Conservation (phyloP, 345 rosid species). For the Noccaea caerulescens region DNA sequence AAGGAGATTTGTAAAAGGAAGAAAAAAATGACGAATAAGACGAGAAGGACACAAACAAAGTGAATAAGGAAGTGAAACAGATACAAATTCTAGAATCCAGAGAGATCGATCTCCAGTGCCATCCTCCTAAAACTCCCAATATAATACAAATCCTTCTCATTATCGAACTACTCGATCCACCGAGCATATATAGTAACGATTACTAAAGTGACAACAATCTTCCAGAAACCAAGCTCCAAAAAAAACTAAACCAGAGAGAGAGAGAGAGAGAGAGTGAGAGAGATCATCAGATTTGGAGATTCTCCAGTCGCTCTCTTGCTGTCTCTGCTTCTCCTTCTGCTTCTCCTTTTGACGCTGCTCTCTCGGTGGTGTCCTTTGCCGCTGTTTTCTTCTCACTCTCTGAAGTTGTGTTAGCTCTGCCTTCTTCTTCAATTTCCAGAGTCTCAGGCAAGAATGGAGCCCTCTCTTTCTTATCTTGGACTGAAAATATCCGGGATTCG, state of each 20-base stretch:
- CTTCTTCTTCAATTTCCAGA: conserved; percentile 33
- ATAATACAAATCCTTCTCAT: conserved; percentile 43
- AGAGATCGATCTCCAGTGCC: conserved; percentile 2
- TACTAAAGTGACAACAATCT: conserved; percentile 28
- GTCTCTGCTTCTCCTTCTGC: conserved; percentile 49
- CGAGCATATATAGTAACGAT: conserved; percentile 33
- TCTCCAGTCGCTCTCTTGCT: conserved; percentile 52
- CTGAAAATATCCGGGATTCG: conserved; percentile 12
- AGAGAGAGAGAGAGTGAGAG: conserved; percentile 2
- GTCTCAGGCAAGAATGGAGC: conserved; percentile 30
- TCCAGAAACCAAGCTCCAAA: conserved; percentile 44
- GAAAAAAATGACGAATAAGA: not conserved
- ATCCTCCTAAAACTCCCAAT: conserved; percentile 39
- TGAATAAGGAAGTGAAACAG: conserved; percentile 36
- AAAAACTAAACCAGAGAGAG: conserved; percentile 15
- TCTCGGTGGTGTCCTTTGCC: conserved; percentile 46
- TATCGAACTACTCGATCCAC: conserved; percentile 42
- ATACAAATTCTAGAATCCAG: conserved; percentile 39
- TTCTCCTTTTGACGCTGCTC: conserved; percentile 43
- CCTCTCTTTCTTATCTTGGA: conserved; percentile 21
- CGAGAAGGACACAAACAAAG: conserved; percentile 30
- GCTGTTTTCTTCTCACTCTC: conserved; percentile 22
- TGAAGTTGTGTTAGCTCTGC: not conserved
- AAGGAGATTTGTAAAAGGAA: not conserved
- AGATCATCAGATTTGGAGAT: conserved; percentile 56